phyloP scores from a whole-genome alignment of 169 alveolate species.

The Cryptosporidium parvum region DNA sequence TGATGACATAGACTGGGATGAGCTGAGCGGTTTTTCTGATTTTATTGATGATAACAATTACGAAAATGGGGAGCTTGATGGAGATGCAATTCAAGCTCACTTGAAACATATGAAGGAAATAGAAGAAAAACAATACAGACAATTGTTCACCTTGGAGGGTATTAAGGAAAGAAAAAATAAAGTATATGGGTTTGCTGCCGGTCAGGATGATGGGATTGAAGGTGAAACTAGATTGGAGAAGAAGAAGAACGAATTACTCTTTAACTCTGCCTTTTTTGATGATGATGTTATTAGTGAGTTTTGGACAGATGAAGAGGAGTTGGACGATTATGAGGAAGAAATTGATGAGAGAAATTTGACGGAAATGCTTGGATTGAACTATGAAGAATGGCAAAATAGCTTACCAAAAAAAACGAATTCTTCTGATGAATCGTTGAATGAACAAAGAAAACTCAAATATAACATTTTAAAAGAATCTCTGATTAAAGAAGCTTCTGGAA shows the following conservation, averaged over 20 bases:
- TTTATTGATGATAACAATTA: slow-evolving; percentile 49
- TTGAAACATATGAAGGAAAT: slow-evolving; percentile 52
- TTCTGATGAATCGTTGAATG: slow-evolving; percentile 23
- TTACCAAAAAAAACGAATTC: background rate
- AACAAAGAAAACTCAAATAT: slow-evolving; percentile 28
- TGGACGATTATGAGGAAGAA: slow-evolving; percentile 31
- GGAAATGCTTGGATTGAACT: slow-evolving; percentile 42
- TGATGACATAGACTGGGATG: slow-evolving; percentile 71
- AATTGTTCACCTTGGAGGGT: slow-evolving; percentile 59
- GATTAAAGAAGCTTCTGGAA: slow-evolving; percentile 53
- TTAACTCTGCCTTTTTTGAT: slow-evolving; percentile 31
- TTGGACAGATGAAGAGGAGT: slow-evolving; percentile 75
- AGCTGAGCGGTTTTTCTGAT: slow-evolving; percentile 59
- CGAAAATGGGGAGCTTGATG: slow-evolving; percentile 32
- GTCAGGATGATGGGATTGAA: slow-evolving; percentile 32
- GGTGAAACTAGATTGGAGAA: slow-evolving; percentile 62
- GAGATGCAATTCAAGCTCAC: slow-evolving; percentile 74
- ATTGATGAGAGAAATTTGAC: slow-evolving; percentile 47
- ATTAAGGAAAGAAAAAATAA: slow-evolving; percentile 66
- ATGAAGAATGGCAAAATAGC: slow-evolving; percentile 49
- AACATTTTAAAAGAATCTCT: slow-evolving; percentile 23
- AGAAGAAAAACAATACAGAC: slow-evolving; percentile 69
- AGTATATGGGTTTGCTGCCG: background rate
- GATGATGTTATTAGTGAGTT: slow-evolving; percentile 67
- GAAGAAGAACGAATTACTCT: slow-evolving; percentile 35